phyloP scores from a whole-genome alignment of 148 eudicot species.

The Diospyros kaki region DNA sequence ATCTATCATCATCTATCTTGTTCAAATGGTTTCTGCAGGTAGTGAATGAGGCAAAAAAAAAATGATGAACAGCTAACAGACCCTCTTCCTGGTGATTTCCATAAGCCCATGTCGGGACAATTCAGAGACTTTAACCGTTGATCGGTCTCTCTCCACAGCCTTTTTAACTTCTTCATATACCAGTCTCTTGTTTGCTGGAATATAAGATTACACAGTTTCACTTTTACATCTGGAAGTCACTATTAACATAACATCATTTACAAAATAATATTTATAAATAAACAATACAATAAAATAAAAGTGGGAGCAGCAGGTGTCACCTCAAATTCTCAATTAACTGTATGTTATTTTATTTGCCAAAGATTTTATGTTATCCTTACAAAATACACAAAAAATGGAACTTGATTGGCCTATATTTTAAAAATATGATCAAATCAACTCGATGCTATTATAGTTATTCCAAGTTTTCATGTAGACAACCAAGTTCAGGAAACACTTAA shows the following conservation, averaged over 20 bases:
- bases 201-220: slow-evolving; percentile 1
- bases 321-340: not conserved
- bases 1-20: not conserved
- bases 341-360: not conserved
- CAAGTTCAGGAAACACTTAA: not conserved
- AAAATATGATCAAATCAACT: not conserved
- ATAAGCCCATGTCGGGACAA: slow-evolving; percentile 83
- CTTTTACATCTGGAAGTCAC: not conserved
- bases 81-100: slow-evolving; percentile 95
- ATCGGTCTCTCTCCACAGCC: slow-evolving; percentile 89
- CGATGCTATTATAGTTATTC: not conserved
- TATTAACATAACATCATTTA: no score
- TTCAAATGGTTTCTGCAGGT: not conserved
- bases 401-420: not conserved
- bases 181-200: slow-evolving; percentile 75
- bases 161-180: slow-evolving; percentile 89
- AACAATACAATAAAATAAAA: not conserved
- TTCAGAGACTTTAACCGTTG: slow-evolving; percentile 78
- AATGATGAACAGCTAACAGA: slow-evolving; percentile 29
- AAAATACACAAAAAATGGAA: not conserved
- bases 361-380: not conserved
- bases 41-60: not conserved
- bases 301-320: not conserved
- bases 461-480: not conserved
- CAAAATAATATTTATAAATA: not conserved